Evolutionary conservation across 1,139 yeast genomes (phyloP), one percentile per base, ranked within the genome.

Genomic region (Yamadazyma atlantica): DNA sequence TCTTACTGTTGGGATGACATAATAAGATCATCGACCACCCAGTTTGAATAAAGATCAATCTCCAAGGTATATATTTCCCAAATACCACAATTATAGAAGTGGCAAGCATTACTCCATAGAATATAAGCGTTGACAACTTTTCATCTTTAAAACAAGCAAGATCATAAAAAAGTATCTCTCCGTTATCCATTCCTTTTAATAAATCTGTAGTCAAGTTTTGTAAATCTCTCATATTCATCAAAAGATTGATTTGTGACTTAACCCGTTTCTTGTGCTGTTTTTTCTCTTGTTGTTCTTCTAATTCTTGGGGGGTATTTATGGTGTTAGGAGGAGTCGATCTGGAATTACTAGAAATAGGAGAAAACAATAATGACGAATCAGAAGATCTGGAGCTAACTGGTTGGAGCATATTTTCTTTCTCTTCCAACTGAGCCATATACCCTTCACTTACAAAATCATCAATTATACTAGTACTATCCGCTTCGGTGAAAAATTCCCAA

Each of bases 81-180:
- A 80, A 57, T 6, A 75, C 55, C 29, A 79, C 62, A 1, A 80
- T 63, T 0, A 63, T 53, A 16, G 51, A 50, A 0, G 67, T 60
- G 10, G 63, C 62, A 8, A 49, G 48, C 2, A 74, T 44, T 0
- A 77, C 63, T 0, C 69, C 60, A 32, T 65, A 56, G 31, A 78
- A 64, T 2, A 79, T 58, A n/a, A 71, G 55, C 0, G 95, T 84
- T 0, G 95, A 79, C 18, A 70, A 60, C 37, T 76, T 68, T 52
- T 87, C 95, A 57, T 87, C 84, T 40, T 73, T 72, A 54, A 88
- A 88, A 3, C 85, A 84, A 10, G 87, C 87, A 4, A 83, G 73
- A 12, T 83, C 84, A 47, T 66, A 73, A 50, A 81, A 67, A 41
- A 81, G 74, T 14, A 60, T 61, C 40, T 86, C 90, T 3, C 76